A percentile compares a stretch with the other conserved stretches of the same genome.
phyloP scores from a whole-genome alignment of 108 stramenopile species.

The Cafeteria roenbergensis region DNA sequence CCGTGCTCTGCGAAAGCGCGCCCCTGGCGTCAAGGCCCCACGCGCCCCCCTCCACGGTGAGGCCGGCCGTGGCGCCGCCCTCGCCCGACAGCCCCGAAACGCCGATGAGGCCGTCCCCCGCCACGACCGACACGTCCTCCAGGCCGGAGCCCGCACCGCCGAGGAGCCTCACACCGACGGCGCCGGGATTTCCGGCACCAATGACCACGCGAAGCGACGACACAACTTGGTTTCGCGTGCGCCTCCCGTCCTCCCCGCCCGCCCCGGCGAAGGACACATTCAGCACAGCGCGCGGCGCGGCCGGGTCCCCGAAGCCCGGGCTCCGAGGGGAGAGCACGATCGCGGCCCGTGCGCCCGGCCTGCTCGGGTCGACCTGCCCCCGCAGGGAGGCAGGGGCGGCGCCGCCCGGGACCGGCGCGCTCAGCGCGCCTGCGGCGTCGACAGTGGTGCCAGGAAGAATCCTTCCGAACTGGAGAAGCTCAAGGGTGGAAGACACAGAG shows the following conservation, averaged over 20 bases:
- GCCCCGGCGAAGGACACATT: background rate
- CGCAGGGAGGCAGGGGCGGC: background rate
- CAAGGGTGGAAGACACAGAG: background rate
- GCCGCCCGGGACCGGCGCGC: background rate
- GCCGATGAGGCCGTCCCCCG: background rate
- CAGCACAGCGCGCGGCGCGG: background rate
- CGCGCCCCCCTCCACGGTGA: background rate
- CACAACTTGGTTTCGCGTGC: background rate
- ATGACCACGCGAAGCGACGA: background rate
- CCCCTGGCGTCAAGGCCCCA: background rate
- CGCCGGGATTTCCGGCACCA: background rate
- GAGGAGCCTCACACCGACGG: background rate
- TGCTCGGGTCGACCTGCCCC: background rate
- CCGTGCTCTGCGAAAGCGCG: background rate
- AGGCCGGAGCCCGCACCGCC: background rate
- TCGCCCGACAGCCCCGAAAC: background rate
- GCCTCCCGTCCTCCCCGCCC: too few relatives aligned
- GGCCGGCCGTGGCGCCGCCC: background rate
- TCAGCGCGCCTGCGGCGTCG: too few relatives aligned
- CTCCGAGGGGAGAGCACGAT: background rate
- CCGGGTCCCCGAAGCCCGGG: background rate
- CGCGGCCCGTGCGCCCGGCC: too few relatives aligned
- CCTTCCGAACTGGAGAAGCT: background rate
- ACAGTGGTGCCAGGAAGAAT: too few relatives aligned
- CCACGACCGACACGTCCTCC: background rate